Evolutionary conservation across 2,329 filamentous ascomycete genomes (phyloP).

Genomic region (Aspergillus luchuensis): DNA sequence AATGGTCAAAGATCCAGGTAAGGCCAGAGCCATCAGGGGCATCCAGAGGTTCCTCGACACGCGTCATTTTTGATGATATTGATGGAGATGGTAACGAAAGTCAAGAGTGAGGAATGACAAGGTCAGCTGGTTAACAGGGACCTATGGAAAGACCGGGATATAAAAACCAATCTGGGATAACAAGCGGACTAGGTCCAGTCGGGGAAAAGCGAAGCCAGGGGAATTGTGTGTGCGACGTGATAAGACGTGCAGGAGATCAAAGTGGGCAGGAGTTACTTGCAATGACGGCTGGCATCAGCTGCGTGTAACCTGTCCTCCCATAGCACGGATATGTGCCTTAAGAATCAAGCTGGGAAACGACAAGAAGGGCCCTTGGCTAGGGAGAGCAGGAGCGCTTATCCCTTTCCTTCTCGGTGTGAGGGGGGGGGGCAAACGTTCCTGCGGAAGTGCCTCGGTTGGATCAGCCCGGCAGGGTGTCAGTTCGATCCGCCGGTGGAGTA

Average conservation of each 20-base stretch:
- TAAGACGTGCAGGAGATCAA: constrained; percentile 23
- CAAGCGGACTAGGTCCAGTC: constrained; percentile 9
- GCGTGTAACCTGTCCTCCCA: constrained; percentile 25
- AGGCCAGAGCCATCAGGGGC: constrained; percentile 45
- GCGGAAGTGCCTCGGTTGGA: constrained; percentile 10
- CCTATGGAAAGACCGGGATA: constrained; percentile 11
- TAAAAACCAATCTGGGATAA: constrained; percentile 11
- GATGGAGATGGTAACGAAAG: constrained; percentile 1
- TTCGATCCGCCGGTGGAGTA: constrained; percentile 2
- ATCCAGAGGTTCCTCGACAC: constrained; percentile 22
- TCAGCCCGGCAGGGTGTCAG: background rate
- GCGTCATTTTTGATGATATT: constrained; percentile 17
- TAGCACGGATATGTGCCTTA: constrained; percentile 25
- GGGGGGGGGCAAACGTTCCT: constrained; percentile 20
- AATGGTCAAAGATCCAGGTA: constrained; percentile 60
- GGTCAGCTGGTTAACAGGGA: background rate
- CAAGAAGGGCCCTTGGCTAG: constrained; percentile 14
- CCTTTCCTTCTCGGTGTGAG: constrained; percentile 18
- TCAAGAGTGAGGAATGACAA: constrained; percentile 3
- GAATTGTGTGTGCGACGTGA: constrained; percentile 26
- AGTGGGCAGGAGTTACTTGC: constrained; percentile 18
- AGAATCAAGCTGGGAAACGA: constrained; percentile 14
- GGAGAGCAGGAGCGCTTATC: constrained; percentile 21
- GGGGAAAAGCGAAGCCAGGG: constrained; percentile 12
- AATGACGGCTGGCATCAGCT: constrained; percentile 27